phyloP scores from a whole-genome alignment of 192 early-diverging fungal genomes.

The Ramicandelaber brevisporus region DNA sequence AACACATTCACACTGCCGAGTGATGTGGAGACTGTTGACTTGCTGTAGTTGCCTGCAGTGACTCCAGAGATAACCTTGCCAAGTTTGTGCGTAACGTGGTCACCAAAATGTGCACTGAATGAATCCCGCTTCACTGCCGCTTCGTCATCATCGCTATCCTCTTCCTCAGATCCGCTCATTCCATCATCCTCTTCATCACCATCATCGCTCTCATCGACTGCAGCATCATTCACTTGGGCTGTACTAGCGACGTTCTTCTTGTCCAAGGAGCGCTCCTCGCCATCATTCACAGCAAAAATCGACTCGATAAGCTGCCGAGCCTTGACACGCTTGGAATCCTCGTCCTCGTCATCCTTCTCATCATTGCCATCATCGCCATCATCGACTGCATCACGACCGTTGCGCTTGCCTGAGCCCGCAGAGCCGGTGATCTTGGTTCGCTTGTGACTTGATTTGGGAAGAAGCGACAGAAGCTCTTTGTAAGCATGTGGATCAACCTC shows the following conservation, averaged over 20 bases:
- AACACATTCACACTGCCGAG: not conserved
- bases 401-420: too few relatives aligned
- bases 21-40: conserved; percentile 3
- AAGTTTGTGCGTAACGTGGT: conserved; percentile 6
- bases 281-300: too few relatives aligned
- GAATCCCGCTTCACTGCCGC: not conserved
- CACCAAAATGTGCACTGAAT: conserved; percentile 5
- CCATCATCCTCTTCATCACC: conserved; percentile 8
- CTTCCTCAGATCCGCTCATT: conserved; percentile 5
- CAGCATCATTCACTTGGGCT: conserved; percentile 11
- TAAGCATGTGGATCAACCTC: too few relatives aligned
- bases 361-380: conserved; percentile 18
- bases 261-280: too few relatives aligned
- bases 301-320: too few relatives aligned
- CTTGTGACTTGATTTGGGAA: too few relatives aligned
- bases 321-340: too few relatives aligned
- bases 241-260: too few relatives aligned
- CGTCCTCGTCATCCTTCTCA: conserved; percentile 10
- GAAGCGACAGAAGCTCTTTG: too few relatives aligned
- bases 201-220: conserved; percentile 10
- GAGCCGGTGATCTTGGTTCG: too few relatives aligned
- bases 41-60: not conserved
- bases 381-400: too few relatives aligned
- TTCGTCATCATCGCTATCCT: conserved; percentile 4
- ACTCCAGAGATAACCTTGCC: conserved; percentile 1